phyloP scores from a whole-genome alignment of 2,329 filamentous ascomycete species.

The Aspergillus pseudoglaucus region DNA sequence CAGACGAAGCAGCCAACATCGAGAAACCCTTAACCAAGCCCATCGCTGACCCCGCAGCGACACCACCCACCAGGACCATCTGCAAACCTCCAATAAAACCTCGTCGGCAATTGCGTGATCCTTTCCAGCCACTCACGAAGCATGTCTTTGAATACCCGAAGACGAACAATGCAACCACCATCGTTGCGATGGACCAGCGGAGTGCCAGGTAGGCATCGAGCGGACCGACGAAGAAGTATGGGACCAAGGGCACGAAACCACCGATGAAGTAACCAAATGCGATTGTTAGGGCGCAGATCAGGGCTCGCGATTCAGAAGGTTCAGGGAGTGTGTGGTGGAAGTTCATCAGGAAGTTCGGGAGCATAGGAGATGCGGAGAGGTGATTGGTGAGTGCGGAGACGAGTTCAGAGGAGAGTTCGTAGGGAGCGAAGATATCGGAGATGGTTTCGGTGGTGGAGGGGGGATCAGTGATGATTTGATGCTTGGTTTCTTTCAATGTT shows the following conservation, averaged over 20 bases:
- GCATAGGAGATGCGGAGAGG: constrained; percentile 29
- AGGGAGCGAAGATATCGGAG: constrained; percentile 33
- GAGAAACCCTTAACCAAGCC: constrained; percentile 35
- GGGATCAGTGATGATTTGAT: constrained; percentile 26
- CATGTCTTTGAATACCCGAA: constrained; percentile 48
- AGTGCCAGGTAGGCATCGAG: constrained; percentile 76
- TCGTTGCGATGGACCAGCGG: constrained; percentile 47
- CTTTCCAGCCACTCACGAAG: constrained; percentile 33
- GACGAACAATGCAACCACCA: constrained; percentile 42
- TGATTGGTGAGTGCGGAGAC: constrained; percentile 30
- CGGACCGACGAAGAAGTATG: constrained; percentile 60
- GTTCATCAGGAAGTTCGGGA: constrained; percentile 36
- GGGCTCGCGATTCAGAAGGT: constrained; percentile 31
- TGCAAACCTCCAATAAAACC: constrained; percentile 31
- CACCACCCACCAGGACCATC: constrained; percentile 35
- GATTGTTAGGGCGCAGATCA: constrained; percentile 34
- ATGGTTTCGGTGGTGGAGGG: constrained; percentile 25
- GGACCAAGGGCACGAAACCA: constrained; percentile 45
- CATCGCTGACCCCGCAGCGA: constrained; percentile 36
- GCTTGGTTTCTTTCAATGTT: constrained; percentile 30
- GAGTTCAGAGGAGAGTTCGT: constrained; percentile 31
- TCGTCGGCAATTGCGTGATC: constrained; percentile 25
- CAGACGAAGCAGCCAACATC: constrained; percentile 16
- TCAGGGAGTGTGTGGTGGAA: constrained; percentile 37
- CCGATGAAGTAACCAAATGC: constrained; percentile 37